These are phyloP conservation scores for Lasiosphaeriaceae sp. DNA, from an alignment of 495 filamentous ascomycete genomes.

Conservation along the genomic window DNA sequence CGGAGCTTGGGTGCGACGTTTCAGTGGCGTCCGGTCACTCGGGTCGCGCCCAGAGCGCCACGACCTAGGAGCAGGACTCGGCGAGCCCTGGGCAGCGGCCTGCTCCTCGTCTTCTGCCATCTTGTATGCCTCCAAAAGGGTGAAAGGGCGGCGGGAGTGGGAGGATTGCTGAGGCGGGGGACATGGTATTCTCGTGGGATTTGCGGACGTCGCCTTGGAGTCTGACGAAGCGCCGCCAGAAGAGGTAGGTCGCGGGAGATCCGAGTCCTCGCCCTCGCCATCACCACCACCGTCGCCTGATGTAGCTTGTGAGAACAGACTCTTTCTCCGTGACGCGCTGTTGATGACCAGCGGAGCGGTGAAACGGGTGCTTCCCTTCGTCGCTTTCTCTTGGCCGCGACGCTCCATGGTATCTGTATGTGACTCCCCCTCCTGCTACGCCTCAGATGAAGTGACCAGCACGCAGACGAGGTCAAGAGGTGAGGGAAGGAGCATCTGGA, in stretches of 20 bases:
- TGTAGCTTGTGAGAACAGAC: slow-evolving; percentile 19
- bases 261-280: not conserved
- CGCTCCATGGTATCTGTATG: slow-evolving; percentile 22
- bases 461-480: not conserved
- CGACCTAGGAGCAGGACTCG: slow-evolving; percentile 44
- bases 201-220: slow-evolving; percentile 21
- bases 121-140: slow-evolving; percentile 37
- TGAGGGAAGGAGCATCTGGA: not conserved
- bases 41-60: slow-evolving; percentile 30
- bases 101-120: slow-evolving; percentile 42
- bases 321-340: slow-evolving; percentile 21
- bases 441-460: not conserved
- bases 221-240: slow-evolving; percentile 13
- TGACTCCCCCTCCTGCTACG: not conserved
- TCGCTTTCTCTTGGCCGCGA: slow-evolving; percentile 8
- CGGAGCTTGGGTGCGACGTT: not conserved
- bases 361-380: slow-evolving; percentile 16
- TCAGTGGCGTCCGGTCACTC: slow-evolving; percentile 10
- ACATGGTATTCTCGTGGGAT: slow-evolving; percentile 38
- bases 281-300: slow-evolving; percentile 13
- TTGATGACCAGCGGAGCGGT: slow-evolving; percentile 21
- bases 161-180: slow-evolving; percentile 22
- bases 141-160: slow-evolving; percentile 34
- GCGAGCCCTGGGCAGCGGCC: slow-evolving; percentile 38
- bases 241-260: slow-evolving; percentile 1